Evolutionary conservation across 257 asterid species (phyloP).

Genomic region (Jasminum sambac): DNA sequence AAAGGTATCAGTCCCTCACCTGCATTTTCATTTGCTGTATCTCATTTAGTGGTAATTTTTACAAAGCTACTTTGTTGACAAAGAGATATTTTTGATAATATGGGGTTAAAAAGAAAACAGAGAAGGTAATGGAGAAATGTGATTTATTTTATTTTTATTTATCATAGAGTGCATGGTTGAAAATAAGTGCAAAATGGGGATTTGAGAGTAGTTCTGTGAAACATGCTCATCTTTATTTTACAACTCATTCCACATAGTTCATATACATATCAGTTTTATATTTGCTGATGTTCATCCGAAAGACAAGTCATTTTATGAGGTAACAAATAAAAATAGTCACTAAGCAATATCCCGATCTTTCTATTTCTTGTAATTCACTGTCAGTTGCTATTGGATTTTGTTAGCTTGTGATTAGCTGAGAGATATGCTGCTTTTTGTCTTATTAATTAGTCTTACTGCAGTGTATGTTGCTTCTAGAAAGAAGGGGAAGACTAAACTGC

Average conservation of each 20-base stretch:
- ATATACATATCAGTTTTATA: background rate
- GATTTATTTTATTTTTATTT: too few relatives aligned
- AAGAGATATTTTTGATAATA: too few relatives aligned
- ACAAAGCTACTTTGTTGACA: too few relatives aligned
- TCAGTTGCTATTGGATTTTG: background rate
- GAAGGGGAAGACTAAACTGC: too few relatives aligned
- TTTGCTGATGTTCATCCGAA: background rate
- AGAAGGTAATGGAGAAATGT: too few relatives aligned
- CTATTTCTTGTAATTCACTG: background rate
- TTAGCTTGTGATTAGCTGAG: background rate
- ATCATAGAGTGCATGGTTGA: too few relatives aligned
- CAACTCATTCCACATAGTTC: background rate
- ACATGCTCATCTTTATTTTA: background rate
- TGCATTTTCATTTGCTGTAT: too few relatives aligned
- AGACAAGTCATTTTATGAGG: background rate
- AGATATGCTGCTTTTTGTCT: background rate
- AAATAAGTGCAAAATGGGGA: too few relatives aligned
- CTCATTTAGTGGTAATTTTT: too few relatives aligned
- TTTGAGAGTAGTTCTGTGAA: too few relatives aligned
- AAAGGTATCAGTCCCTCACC: slow-evolving; percentile 49
- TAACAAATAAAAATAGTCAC: too few relatives aligned
- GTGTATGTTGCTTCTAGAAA: background rate
- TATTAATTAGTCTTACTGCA: background rate
- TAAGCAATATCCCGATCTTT: background rate
- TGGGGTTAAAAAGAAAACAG: too few relatives aligned